Base-by-base conservation (phyloP, 768 basidiomycete species). In the Kwoniella mangroviensis region DNA sequence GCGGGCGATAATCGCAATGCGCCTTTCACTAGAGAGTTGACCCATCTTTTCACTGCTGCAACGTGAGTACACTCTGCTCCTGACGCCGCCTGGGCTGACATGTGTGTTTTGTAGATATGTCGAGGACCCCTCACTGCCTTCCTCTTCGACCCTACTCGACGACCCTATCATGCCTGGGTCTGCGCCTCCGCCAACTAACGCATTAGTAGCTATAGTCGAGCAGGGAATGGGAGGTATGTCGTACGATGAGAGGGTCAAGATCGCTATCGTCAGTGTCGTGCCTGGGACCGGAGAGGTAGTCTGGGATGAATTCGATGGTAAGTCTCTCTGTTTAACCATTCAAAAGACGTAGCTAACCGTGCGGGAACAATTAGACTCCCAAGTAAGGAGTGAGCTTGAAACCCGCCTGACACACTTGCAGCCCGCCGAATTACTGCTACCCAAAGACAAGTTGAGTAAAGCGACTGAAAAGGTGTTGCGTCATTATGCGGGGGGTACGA, bases 211-310 rank as follows among this genome's bases (percentile, higher is more conserved):
- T 59, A 76, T 98, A 21, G 89, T 91, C 56, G 90, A 94, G 72
- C 75, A 83, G 49, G 79, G 79, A n/a, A 70, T 73, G 34, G 85
- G 85, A 2, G 85, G 85, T 21, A 83, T 83, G 76, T 83, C 84
- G 4, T 71, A 80, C 1, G 86, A 87, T 65, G 87, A 87, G 63
- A 82, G 84, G 26, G 86, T 87, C 1, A 68, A 65, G 41, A 86
- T 98, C 51, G 90, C 90, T 9, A 85, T 98, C 83, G 86, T 98
- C 42, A 88, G 88, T 17, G 89, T 97, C 17, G 89, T 89, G 67
- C 92, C 94, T 0, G 89, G 89, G 57, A 97, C 94, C 0, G 96
- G 96, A 1, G 95, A 97, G 73, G 91, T 99, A 2, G 84, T 93
- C 2, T 98, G 93, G 89, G 96, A 99, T 77, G 89, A 92, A 65